Evolutionary conservation across 202 grass and related monocot genomes (phyloP).

Genomic region (Panicum hallii): DNA sequence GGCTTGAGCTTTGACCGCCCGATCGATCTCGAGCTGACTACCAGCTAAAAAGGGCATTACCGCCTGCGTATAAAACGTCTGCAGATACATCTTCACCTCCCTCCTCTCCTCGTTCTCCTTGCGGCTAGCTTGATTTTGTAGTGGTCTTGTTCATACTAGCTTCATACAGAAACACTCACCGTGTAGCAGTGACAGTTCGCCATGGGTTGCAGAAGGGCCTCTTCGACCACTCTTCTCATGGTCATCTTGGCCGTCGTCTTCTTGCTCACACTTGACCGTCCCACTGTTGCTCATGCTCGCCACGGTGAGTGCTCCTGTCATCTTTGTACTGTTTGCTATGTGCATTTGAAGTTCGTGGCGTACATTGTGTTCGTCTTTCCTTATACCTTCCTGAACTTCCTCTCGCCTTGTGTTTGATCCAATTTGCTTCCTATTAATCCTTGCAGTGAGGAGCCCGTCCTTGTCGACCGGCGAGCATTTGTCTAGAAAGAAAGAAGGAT

Average conservation of each 20-base stretch:
- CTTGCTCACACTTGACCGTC: constrained; percentile 35
- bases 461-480: neutral
- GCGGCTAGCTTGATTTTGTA: neutral
- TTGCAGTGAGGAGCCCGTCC: constrained; percentile 42
- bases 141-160: neutral
- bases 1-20: constrained; percentile 43
- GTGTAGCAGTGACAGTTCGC: neutral
- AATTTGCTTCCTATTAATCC: neutral
- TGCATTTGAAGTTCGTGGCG: neutral
- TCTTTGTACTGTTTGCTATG: neutral
- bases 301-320: constrained; percentile 2
- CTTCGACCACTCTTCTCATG: neutral
- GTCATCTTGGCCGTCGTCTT: constrained; percentile 39
- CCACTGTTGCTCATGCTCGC: constrained; percentile 42
- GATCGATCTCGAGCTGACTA: constrained; percentile 33
- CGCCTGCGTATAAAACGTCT: constrained; percentile 27
- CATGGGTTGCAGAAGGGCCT: constrained; percentile 43
- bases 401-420: neutral
- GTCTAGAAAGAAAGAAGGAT: neutral
- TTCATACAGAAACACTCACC: neutral
- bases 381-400: neutral
- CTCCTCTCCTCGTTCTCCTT: neutral
- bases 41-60: neutral
- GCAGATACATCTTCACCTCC: neutral
- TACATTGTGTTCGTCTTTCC: too few species aligned